Evolutionary conservation across 257 asterid genomes (phyloP), one percentile per base, ranked within the genome.

Genomic region (Solanum sitiens): DNA sequence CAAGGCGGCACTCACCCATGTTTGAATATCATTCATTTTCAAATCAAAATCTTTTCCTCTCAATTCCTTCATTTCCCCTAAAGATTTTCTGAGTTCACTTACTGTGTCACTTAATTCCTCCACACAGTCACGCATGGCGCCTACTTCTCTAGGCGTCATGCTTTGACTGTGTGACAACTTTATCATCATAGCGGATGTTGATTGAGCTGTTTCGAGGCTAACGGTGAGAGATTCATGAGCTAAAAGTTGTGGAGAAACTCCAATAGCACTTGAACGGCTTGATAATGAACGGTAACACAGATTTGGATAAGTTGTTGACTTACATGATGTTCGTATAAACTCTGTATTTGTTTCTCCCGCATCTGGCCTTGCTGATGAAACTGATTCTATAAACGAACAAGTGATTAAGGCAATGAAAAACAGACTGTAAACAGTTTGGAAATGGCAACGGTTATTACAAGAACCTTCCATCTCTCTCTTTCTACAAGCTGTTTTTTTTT

Each of bases 1-100:
- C 68, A 93, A 56, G 39, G 95, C 95, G 11, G 93, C 95, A 32
- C 95, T 93, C 0, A 91, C 95, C 95, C 95, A 93, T 15, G 95
- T 93, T 65, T 91, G 88, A 15, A 92, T 79, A 79, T 93, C 92
- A 59, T 30, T 88, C 83, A 92, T 93, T 35, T 70, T 87, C 5
- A 85, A 35, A 15, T 14, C 86, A 68, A 90, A 91, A 2, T 85
- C 63, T 0, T 88, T 39, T 1, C 94, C 92, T 2, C 6, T 87
- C 10, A 87, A n/a, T 0, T 87, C 53, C 50, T 87, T 86, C 76
- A 92, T 82, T 44, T 80, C 86, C 14, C 87, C 79, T 16, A 92
- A 11, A 18, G 93, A 87, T 67, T 20, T 87, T 0, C 71, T 83
- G 2, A 92, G 89, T 82, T 83, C 89, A 8, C 63, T 86, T 16